Base-by-base conservation (phyloP, 768 basidiomycete species). In the Amanita thiersii region DNA sequence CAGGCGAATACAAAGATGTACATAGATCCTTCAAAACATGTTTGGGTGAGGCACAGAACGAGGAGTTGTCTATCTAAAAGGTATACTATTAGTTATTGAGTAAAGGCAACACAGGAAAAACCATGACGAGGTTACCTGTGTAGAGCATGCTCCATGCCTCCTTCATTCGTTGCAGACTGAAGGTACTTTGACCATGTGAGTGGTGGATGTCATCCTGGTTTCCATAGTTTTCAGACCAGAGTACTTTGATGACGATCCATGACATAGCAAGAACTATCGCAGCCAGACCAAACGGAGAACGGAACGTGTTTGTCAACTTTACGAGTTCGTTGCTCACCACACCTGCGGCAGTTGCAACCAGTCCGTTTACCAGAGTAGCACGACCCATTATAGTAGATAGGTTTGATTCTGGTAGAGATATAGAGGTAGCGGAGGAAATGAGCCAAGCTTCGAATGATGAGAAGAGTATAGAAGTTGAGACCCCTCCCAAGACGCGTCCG, bases 1-100 rank as follows among this genome's bases (percentile, higher is more conserved):
- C 85, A 87, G 47, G 81, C 65, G 63, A 86, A 87, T 48, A 86
- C 85, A 59, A 86, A 87, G 46, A 86, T 72, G 59, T 87, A 86
- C 84, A 86, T 85, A 4, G 81, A 83, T 2, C 85, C 86, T 55
- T 87, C 84, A 54, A 87, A 87, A 58, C 80, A 83, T 1, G 85
- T 87, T 58, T 87, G 84, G 0, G 78, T 78, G 40, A 86, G 59
- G 23, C 83, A 81, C 15, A 87, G 70, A 18, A 72, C 71, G 46
- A 85, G 59, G 7, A 87, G 66, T 35, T 73, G 52, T 1, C 73
- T 69, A 52, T 86, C 83, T 83, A 52, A 7, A 45, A 35, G 31
- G 39, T n/a, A n/a, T 5, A 25, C 1, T 25, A n/a, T 35, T 10
- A 30, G 29, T 30, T 14, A 30, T 14, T 20, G 11, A 24, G 19